A percentile compares a stretch with the other conserved stretches of the same genome.
phyloP scores from a whole-genome alignment of 768 basidiomycete genomes.

The Boletus vinaceobasis region DNA sequence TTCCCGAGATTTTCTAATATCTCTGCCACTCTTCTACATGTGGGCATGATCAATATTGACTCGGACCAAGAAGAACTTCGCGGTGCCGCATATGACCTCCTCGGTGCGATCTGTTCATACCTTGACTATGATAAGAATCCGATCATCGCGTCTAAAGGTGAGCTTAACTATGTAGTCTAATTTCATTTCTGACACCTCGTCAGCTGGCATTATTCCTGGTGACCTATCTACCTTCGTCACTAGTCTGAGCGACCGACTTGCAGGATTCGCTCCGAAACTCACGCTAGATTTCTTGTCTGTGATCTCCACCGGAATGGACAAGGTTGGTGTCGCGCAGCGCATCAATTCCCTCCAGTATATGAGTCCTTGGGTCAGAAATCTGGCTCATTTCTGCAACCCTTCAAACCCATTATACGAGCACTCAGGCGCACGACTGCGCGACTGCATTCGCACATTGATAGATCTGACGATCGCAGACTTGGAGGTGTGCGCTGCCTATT shows the following conservation, averaged over 20 bases:
- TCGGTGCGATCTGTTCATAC: constrained; percentile 72
- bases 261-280: constrained; percentile 72
- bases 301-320: constrained; percentile 64
- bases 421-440: constrained; percentile 71
- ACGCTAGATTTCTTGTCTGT: constrained; percentile 90
- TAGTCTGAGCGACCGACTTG: constrained; percentile 67
- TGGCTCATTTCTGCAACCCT: constrained; percentile 68
- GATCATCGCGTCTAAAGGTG: constrained; percentile 68
- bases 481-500: constrained; percentile 50
- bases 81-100: constrained; percentile 72
- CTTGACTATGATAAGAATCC: constrained; percentile 75
- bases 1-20: constrained; percentile 81
- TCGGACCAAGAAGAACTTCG: constrained; percentile 75
- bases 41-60: constrained; percentile 77
- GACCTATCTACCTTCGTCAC: constrained; percentile 60
- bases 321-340: constrained; percentile 46
- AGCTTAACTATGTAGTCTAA: constrained; percentile 8
- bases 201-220: constrained; percentile 70
- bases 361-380: constrained; percentile 85
- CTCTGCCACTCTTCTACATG: constrained; percentile 81
- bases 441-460: constrained; percentile 75
- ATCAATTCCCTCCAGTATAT: constrained; percentile 78
- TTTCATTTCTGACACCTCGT: constrained; percentile 3
- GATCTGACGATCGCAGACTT: constrained; percentile 69
- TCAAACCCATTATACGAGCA: constrained; percentile 65